These are phyloP conservation scores for Ustilago lituana DNA, from an alignment of 1,284 basidiomycete genomes.

Conservation along the genomic window DNA sequence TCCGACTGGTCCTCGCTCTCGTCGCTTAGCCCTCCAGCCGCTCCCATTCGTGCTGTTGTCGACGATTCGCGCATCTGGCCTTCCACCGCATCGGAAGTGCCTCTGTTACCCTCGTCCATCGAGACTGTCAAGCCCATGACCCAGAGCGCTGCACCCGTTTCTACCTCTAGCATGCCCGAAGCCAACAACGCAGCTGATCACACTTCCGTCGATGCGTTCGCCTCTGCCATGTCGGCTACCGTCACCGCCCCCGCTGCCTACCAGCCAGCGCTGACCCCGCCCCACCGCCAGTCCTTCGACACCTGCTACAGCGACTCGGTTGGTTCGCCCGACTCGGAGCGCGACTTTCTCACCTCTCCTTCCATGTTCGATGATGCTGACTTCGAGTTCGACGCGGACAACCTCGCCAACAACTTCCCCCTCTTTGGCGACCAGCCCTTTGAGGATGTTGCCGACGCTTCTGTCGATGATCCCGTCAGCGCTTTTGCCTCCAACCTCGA, in stretches of 20 bases:
- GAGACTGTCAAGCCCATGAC: conserved; percentile 20
- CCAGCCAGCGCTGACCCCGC: conserved; percentile 25
- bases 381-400: conserved; percentile 40
- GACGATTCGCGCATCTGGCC: conserved; percentile 9
- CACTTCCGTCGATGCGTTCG: background rate
- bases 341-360: conserved; percentile 47
- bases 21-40: conserved; percentile 25
- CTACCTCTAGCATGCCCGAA: background rate
- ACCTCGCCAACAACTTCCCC: conserved; percentile 23
- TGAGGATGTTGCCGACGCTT: conserved; percentile 17
- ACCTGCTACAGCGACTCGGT: conserved; percentile 39
- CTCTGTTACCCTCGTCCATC: conserved; percentile 15
- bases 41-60: conserved; percentile 6
- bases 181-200: background rate
- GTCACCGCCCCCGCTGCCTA: conserved; percentile 1
- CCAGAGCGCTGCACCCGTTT: background rate
- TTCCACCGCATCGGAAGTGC: conserved; percentile 2
- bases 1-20: conserved; percentile 47
- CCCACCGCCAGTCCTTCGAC: conserved; percentile 39
- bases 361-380: conserved; percentile 44
- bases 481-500: conserved; percentile 23
- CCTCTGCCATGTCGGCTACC: background rate
- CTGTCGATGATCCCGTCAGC: conserved; percentile 13
- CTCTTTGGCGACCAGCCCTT: conserved; percentile 35
- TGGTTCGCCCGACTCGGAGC: conserved; percentile 45